A percentile compares a stretch with the other conserved stretches of the same genome.
phyloP scores from a whole-genome alignment of 192 early-diverging fungal genomes.

The Funneliformis mosseae region DNA sequence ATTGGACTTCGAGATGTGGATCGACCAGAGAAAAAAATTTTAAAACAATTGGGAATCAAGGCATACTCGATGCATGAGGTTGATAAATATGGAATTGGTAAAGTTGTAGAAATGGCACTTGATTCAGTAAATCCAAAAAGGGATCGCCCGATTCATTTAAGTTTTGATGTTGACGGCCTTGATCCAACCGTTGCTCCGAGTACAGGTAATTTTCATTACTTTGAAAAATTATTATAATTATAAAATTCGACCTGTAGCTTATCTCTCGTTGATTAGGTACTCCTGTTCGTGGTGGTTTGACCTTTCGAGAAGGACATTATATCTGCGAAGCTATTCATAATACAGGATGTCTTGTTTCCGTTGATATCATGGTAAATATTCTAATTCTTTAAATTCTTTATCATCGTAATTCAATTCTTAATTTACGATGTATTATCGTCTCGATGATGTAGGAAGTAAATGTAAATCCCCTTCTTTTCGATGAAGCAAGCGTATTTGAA shows the following conservation, averaged over 20 bases:
- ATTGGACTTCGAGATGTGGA: slow-evolving; percentile 97
- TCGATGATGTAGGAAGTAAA: slow-evolving; percentile 75
- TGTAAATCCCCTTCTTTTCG: slow-evolving; percentile 87
- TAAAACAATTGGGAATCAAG: slow-evolving; percentile 82
- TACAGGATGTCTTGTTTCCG: slow-evolving; percentile 85
- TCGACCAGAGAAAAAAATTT: slow-evolving; percentile 80
- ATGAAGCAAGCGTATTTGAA: slow-evolving; percentile 72
- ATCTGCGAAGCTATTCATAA: slow-evolving; percentile 90
- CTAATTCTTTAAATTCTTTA: not conserved
- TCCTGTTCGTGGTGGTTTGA: slow-evolving; percentile 91
- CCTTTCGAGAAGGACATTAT: slow-evolving; percentile 97
- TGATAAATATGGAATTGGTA: slow-evolving; percentile 91
- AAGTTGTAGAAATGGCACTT: slow-evolving; percentile 89
- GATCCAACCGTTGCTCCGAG: slow-evolving; percentile 93
- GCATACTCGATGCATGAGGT: slow-evolving; percentile 97
- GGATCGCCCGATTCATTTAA: slow-evolving; percentile 80
- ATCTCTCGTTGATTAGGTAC: slow-evolving; percentile 60
- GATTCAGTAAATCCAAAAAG: slow-evolving; percentile 81
- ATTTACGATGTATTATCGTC: not conserved
- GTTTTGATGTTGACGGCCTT: slow-evolving; percentile 94
- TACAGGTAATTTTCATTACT: slow-evolving; percentile 52
- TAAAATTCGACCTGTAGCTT: not conserved
- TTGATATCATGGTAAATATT: slow-evolving; percentile 73
- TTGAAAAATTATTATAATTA: not conserved
- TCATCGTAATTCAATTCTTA: not conserved